These are phyloP conservation scores for Cladophialophora bantiana DNA, from an alignment of 2,329 filamentous ascomycete genomes.

Conservation along the genomic window DNA sequence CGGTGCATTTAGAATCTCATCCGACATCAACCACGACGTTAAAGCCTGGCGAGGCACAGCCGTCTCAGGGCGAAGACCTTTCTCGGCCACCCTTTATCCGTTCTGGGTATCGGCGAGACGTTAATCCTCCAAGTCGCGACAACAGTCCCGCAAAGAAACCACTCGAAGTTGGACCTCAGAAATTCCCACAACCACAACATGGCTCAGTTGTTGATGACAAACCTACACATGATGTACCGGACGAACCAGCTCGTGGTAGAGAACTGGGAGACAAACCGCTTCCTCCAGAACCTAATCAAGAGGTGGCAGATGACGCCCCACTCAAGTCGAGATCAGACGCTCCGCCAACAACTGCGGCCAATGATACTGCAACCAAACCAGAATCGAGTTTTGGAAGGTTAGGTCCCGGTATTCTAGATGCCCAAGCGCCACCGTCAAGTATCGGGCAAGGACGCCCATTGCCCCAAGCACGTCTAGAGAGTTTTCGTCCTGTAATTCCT, in stretches of 20 bases:
- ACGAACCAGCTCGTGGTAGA: conserved; percentile 8
- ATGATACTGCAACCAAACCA: conserved; percentile 60
- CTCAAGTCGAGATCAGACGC: conserved; percentile 49
- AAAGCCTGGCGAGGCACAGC: conserved; percentile 18
- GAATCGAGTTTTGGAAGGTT: conserved; percentile 46
- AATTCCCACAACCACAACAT: conserved; percentile 51
- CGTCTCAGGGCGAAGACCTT: conserved; percentile 17
- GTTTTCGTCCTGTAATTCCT: conserved; percentile 60
- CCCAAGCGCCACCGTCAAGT: conserved; percentile 9
- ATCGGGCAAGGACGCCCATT: conserved; percentile 22
- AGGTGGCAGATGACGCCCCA: conserved; percentile 24
- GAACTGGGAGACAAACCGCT: conserved; percentile 18
- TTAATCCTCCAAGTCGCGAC: conserved; percentile 64
- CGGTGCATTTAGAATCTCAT: conserved; percentile 28
- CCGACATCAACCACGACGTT: conserved; percentile 44
- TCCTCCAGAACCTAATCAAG: conserved; percentile 46
- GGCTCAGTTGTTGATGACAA: conserved; percentile 48
- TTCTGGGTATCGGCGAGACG: conserved; percentile 63
- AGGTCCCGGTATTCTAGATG: conserved; percentile 31
- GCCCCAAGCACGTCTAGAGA: conserved; percentile 45
- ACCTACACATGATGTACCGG: background rate
- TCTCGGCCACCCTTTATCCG: conserved; percentile 52
- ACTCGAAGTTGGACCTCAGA: conserved; percentile 55
- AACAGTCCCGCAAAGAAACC: conserved; percentile 69
- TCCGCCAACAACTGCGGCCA: conserved; percentile 59